Conservation (phyloP, 2,329 filamentous ascomycete genomes). For the Cadophora malorum region DNA sequence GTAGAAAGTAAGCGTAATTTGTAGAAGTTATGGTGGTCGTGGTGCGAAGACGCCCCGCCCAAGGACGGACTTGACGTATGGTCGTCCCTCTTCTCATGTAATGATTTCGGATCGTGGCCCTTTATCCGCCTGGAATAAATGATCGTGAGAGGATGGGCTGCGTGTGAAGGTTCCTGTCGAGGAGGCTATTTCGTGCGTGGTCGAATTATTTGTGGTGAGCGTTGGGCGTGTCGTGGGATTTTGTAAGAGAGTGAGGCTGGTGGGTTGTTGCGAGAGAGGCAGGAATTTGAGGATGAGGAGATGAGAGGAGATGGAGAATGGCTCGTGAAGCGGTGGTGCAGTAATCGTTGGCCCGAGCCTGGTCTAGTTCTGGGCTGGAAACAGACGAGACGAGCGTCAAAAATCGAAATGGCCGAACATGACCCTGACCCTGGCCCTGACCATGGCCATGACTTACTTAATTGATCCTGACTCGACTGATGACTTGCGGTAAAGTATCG, state of each 20-base stretch:
- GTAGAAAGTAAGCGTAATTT: slow-evolving; percentile 4
- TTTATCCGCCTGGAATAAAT: slow-evolving; percentile 7
- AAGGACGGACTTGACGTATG: slow-evolving; percentile 32
- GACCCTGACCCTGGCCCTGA: neutral
- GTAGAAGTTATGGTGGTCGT: slow-evolving; percentile 19
- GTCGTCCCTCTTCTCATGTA: slow-evolving; percentile 30
- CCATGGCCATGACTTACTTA: neutral
- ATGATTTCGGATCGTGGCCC: slow-evolving; percentile 6
- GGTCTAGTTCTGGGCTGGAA: neutral
- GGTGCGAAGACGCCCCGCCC: slow-evolving; percentile 27
- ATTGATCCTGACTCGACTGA: too few species aligned
- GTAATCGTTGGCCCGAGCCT: neutral
- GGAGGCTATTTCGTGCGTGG: neutral
- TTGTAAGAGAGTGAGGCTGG: neutral
- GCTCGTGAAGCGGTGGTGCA: neutral
- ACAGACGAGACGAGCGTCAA: neutral
- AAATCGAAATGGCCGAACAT: neutral
- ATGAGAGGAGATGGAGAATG: neutral
- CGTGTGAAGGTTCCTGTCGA: neutral
- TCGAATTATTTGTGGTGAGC: neutral
- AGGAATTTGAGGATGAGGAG: neutral
- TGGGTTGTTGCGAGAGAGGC: neutral
- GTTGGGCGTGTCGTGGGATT: neutral
- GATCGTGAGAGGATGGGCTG: neutral
- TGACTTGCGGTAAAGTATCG: slow-evolving; percentile 9